phyloP scores from a whole-genome alignment of 345 rosid species.

The Dipteronia dyeriana region DNA sequence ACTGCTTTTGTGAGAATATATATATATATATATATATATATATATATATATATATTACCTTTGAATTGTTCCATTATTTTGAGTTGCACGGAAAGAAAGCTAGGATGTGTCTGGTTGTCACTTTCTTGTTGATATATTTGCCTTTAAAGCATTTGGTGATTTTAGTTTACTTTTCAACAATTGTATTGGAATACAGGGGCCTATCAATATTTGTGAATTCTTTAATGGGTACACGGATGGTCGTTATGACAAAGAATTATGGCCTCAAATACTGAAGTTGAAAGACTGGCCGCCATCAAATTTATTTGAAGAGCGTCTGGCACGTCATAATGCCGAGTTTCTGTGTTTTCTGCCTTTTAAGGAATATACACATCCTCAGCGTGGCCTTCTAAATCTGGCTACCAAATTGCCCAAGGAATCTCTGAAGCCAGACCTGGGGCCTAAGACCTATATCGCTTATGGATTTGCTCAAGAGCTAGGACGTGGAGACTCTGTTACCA shows the following conservation, averaged over 20 bases:
- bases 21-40: no score
- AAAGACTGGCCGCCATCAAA: constrained; percentile 88
- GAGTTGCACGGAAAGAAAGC: no score
- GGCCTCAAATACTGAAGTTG: constrained; percentile 74
- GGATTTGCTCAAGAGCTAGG: constrained; percentile 70
- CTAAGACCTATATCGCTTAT: constrained; percentile 79
- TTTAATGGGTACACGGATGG: constrained; percentile 55
- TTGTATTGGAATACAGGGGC: constrained; percentile 42
- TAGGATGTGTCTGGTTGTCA: neutral
- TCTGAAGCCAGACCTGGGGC: constrained; percentile 85
- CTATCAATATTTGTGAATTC: constrained; percentile 51
- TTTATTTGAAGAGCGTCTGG: constrained; percentile 53
- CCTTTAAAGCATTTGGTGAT: neutral
- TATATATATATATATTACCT: no score
- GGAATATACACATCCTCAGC: constrained; percentile 67
- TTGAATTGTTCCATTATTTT: no score
- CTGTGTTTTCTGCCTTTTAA: constrained; percentile 63
- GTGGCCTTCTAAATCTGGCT: constrained; percentile 66
- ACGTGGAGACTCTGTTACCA: constrained; percentile 88
- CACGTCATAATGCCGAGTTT: constrained; percentile 75
- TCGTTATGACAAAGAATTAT: constrained; percentile 27
- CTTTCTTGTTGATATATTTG: neutral
- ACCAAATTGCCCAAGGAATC: constrained; percentile 47
- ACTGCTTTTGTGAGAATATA: no score
- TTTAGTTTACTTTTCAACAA: neutral